Evolutionary conservation across 2,329 filamentous ascomycete genomes (phyloP).

Genomic region (Amesomyces nigricolor): DNA sequence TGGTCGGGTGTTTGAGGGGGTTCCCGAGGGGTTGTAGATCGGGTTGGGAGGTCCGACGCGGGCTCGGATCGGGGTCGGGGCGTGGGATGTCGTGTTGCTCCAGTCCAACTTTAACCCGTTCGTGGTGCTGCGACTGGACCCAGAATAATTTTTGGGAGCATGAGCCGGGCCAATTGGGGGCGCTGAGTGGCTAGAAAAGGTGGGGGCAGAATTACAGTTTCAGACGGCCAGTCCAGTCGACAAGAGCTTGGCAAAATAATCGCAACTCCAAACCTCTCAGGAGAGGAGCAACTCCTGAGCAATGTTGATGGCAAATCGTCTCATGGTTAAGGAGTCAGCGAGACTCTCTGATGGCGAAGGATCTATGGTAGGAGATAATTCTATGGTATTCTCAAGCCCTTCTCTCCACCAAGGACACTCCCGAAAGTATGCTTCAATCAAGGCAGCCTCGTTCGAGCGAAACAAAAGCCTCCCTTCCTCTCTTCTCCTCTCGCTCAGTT

Average conservation of each 20-base stretch:
- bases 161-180: constrained; percentile 9
- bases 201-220: constrained; percentile 5
- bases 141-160: constrained; percentile 19
- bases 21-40: not conserved
- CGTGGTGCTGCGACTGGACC: not conserved
- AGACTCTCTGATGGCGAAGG: no score
- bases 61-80: not conserved
- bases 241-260: not conserved
- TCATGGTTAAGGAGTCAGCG: no score
- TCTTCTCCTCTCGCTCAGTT: no score
- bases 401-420: no score
- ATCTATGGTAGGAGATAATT: no score
- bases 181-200: constrained; percentile 13
- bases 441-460: no score
- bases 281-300: no score
- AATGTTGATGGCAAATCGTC: no score
- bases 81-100: not conserved
- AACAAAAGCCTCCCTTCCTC: no score
- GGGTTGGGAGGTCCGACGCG: constrained; percentile 2
- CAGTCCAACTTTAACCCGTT: not conserved
- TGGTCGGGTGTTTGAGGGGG: not conserved
- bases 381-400: no score
- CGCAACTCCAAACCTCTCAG: no score
- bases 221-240: not conserved
- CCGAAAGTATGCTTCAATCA: no score